A percentile compares a stretch with the other conserved stretches of the same genome.
Conservation (phyloP, 441 rosid species). For the Francoa sonchifolia region DNA sequence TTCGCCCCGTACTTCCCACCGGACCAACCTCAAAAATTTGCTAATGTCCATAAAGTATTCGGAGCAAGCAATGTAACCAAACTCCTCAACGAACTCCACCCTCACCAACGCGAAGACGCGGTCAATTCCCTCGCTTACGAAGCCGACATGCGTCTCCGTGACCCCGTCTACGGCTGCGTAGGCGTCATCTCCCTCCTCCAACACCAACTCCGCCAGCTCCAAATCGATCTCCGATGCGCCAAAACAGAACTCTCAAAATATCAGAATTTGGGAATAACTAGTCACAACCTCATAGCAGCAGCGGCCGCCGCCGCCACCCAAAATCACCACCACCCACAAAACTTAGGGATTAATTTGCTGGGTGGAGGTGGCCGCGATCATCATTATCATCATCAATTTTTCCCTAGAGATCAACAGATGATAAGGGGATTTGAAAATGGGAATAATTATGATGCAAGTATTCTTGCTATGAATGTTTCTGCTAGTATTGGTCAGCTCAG, state of each 20-base stretch:
- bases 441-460: conserved; percentile 40
- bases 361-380: conserved; percentile 26
- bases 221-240: conserved; percentile 76
- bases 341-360: conserved; percentile 41
- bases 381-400: conserved; percentile 58
- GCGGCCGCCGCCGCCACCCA: conserved; percentile 27
- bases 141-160: conserved; percentile 68
- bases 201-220: conserved; percentile 63
- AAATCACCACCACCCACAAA: conserved; percentile 26
- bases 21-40: conserved; percentile 69
- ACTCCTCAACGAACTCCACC: conserved; percentile 53
- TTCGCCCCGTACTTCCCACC: conserved; percentile 95
- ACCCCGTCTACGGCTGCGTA: conserved; percentile 86
- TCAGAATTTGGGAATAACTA: conserved; percentile 52
- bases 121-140: conserved; percentile 81
- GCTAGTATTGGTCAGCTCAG: conserved; percentile 54
- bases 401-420: conserved; percentile 57
- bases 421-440: conserved; percentile 44
- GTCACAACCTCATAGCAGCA: conserved; percentile 51
- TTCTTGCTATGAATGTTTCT: conserved; percentile 51
- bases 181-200: conserved; percentile 68
- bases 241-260: conserved; percentile 83
- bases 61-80: conserved; percentile 86
- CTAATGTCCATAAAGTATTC: conserved; percentile 67
- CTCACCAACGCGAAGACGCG: conserved; percentile 67